Conservation (phyloP, 495 filamentous ascomycete genomes). For the Xylaria acuta region DNA sequence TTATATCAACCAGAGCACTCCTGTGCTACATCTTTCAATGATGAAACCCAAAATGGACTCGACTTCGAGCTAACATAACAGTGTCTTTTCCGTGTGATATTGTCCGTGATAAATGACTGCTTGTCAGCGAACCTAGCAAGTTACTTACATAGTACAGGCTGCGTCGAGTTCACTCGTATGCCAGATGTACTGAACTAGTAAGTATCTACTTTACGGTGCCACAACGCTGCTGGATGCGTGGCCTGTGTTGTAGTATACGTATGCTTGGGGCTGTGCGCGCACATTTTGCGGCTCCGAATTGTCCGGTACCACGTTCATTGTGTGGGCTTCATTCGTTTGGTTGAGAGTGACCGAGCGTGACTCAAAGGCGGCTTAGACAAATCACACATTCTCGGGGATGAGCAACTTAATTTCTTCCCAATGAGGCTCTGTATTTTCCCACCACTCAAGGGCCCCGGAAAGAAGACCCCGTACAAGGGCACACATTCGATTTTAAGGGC, state of each 20-base stretch:
- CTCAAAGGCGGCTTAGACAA: background rate
- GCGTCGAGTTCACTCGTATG: background rate
- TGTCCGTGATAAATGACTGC: background rate
- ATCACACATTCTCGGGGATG: background rate
- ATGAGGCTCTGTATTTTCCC: background rate
- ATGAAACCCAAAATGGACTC: background rate
- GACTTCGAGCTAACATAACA: background rate
- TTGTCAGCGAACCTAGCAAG: background rate
- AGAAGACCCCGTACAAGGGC: background rate
- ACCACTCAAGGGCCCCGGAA: background rate
- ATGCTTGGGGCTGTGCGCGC: background rate
- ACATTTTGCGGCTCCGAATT: background rate
- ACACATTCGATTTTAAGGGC: too few species aligned
- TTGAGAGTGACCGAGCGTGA: background rate
- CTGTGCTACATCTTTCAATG: background rate
- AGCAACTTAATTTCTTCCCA: background rate
- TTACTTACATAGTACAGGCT: background rate
- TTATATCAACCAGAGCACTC: constrained; percentile 1
- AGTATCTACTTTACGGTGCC: background rate
- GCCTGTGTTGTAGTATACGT: background rate
- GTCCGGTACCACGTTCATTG: background rate
- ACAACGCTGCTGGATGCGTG: background rate
- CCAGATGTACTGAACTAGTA: background rate
- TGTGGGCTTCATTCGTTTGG: background rate
- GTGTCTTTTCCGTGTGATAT: background rate